These are phyloP conservation scores for Fusarium duplospermum DNA, from an alignment of 2,329 filamentous ascomycete species.

Conservation along the genomic window DNA sequence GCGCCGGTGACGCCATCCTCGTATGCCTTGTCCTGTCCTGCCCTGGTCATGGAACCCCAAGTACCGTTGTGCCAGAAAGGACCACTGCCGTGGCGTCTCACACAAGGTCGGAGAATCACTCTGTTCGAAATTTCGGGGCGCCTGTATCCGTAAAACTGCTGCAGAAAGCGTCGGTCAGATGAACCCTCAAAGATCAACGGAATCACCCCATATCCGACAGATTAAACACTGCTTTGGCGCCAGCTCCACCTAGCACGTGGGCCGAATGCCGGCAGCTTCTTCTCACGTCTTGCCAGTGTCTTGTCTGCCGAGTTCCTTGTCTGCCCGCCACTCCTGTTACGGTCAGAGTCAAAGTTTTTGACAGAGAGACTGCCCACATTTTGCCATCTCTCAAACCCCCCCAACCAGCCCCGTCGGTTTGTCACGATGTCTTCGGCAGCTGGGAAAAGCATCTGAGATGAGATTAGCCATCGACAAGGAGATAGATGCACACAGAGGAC, in stretches of 20 bases:
- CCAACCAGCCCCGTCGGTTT: not conserved
- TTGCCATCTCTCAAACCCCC: not conserved
- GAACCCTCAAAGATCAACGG: not conserved
- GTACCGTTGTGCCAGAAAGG: constrained; percentile 27
- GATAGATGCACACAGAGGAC: not conserved
- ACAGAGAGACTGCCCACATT: not conserved
- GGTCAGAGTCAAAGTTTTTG: not conserved
- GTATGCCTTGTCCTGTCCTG: constrained; percentile 23
- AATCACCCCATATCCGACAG: constrained; percentile 25
- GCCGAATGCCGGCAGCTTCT: constrained; percentile 40
- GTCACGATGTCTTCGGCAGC: not conserved
- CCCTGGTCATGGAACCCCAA: constrained; percentile 26
- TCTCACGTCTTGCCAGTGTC: constrained; percentile 25
- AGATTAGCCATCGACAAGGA: not conserved
- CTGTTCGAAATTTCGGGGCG: not conserved
- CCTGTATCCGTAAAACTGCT: not conserved
- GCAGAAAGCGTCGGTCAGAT: constrained; percentile 8
- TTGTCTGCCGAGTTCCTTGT: constrained; percentile 20
- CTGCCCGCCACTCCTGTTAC: constrained; percentile 4
- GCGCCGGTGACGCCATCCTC: constrained; percentile 43
- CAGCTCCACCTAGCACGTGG: constrained; percentile 43
- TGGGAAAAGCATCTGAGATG: not conserved
- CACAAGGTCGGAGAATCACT: constrained; percentile 4
- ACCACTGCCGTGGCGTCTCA: constrained; percentile 21
- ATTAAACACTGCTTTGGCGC: constrained; percentile 14